Conservation (phyloP, 371 early-diverging fungal genomes). For the Mycotypha africana region DNA sequence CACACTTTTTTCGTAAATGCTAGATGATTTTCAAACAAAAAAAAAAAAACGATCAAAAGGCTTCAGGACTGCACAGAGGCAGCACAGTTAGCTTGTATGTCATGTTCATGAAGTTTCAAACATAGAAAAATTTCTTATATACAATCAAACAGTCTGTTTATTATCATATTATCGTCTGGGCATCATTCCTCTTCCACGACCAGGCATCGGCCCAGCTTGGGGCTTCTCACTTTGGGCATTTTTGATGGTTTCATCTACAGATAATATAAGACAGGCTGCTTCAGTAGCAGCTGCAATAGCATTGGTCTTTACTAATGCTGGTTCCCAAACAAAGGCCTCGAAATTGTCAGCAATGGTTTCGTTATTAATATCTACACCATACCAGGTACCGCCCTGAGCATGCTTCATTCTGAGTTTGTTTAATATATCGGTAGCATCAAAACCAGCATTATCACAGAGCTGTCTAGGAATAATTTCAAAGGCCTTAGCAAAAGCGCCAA, state of each 20-base stretch:
- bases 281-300: slow-evolving; percentile 94
- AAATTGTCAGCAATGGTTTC: slow-evolving; percentile 92
- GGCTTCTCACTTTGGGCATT: slow-evolving; percentile 63
- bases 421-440: slow-evolving; percentile 98
- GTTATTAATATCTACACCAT: slow-evolving; percentile 89
- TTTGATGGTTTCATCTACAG: slow-evolving; percentile 96
- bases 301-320: slow-evolving; percentile 97
- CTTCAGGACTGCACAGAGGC: no score
- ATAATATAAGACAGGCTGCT: slow-evolving; percentile 94
- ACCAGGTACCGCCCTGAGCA: slow-evolving; percentile 83
- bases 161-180: slow-evolving; percentile 12
- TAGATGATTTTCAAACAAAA: no score
- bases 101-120: no score
- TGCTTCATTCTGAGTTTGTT: slow-evolving; percentile 97
- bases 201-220: slow-evolving; percentile 47
- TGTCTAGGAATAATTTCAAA: slow-evolving; percentile 99
- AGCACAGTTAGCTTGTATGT: no score
- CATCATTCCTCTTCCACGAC: slow-evolving; percentile 52
- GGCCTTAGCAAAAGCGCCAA: slow-evolving; percentile 96
- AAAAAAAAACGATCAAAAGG: no score
- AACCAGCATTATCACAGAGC: slow-evolving; percentile 99
- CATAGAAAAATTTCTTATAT: no score
- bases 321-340: slow-evolving; percentile 98
- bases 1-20: no score
- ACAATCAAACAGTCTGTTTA: no score